Base-by-base conservation (phyloP, 1,284 basidiomycete genomes). In the Sparassis latifolia region DNA sequence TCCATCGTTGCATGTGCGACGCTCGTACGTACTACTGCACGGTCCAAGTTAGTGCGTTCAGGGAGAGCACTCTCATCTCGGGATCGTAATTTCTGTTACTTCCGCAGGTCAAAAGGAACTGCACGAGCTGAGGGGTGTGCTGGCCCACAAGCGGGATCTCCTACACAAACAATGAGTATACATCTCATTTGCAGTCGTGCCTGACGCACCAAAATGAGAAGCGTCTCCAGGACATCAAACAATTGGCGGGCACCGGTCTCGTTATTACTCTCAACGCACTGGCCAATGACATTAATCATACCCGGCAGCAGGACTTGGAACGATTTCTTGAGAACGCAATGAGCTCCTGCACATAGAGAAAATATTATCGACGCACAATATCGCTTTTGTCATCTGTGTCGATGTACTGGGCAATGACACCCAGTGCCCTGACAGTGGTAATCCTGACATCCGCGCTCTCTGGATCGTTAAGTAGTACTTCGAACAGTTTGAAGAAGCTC, bases 41-140 rank as follows among this genome's bases (percentile, higher is more conserved):
- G 45, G 89, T 93, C 96, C 96, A 99, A 64, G 93, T 90, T 33
- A 99, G 81, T 27, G 92, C 91, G 66, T 98, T 99, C 52, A 99
- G 80, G 30, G 91, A 87, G 66, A 97, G 89, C 55, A 94, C 82
- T 55, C 97, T 89, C 54, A 97, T 81, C 46, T 90, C 90, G 54
- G 78, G 74, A 45, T 94, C 91, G 62, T 88, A 85, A 28, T 77
- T 74, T 56, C 78, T 79, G 76, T 97, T 96, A 45, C 79, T 85
- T 55, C 93, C 93, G 52, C 86, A 89, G 52, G 78, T 77, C 45
- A 99, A 79, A 62, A 97, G 86, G 79, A 97, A 97, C 53, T 91
- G 78, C 46, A 92, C 89, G 44, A 99, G 79, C 60, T 94, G 85
- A 47, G 89, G 82, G 32, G 97, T 88, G 67, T 94, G 88, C 62